phyloP scores from a whole-genome alignment of 495 filamentous ascomycete species.

The Geopyxis carbonaria region DNA sequence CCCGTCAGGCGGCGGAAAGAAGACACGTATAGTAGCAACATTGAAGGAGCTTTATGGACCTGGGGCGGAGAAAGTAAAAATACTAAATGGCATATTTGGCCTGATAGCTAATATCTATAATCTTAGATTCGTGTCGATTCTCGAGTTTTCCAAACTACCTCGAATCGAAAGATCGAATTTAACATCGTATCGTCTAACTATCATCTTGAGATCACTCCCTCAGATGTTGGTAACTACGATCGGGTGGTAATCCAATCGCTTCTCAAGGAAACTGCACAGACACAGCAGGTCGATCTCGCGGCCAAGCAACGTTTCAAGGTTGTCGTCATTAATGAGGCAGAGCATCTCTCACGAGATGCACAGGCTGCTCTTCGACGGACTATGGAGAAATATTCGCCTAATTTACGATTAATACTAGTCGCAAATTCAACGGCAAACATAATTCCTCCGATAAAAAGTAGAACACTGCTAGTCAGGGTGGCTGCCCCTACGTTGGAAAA shows the following conservation, averaged over 20 bases:
- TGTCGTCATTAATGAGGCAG: slow-evolving; percentile 98
- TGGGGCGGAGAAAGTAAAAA: slow-evolving; percentile 55
- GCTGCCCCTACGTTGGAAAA: slow-evolving; percentile 73
- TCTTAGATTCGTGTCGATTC: slow-evolving; percentile 75
- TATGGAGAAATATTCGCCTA: slow-evolving; percentile 98
- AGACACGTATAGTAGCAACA: slow-evolving; percentile 87
- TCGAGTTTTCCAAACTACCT: slow-evolving; percentile 84
- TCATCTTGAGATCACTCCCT: slow-evolving; percentile 94
- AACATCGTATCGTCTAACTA: slow-evolving; percentile 93
- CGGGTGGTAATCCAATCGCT: slow-evolving; percentile 89
- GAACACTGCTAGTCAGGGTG: slow-evolving; percentile 79
- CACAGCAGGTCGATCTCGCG: slow-evolving; percentile 81
- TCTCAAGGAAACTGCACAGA: slow-evolving; percentile 94
- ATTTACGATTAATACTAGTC: slow-evolving; percentile 73
- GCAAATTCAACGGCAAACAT: slow-evolving; percentile 95
- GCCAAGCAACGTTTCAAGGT: slow-evolving; percentile 93
- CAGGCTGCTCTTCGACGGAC: slow-evolving; percentile 88
- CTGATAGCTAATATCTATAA: background rate
- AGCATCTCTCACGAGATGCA: slow-evolving; percentile 82
- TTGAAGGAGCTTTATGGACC: slow-evolving; percentile 82
- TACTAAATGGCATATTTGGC: background rate
- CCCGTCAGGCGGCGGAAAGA: slow-evolving; percentile 90
- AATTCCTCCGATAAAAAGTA: slow-evolving; percentile 82
- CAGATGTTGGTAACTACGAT: slow-evolving; percentile 92
- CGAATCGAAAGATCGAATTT: slow-evolving; percentile 95